Conservation (phyloP, 2,329 filamentous ascomycete genomes). For the Trichoderma arundinaceum region DNA sequence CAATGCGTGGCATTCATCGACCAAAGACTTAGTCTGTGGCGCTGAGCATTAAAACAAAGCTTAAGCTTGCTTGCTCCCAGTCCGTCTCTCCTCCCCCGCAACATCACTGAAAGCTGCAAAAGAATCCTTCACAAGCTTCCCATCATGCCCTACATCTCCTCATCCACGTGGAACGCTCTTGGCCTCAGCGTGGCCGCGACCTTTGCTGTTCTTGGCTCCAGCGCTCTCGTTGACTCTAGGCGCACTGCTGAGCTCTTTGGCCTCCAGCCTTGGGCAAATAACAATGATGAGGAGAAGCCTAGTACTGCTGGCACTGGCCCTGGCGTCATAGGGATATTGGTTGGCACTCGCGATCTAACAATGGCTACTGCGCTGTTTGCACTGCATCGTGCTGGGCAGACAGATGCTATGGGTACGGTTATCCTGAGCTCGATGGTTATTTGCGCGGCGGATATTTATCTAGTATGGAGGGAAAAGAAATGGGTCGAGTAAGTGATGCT, state of each 20-base stretch:
- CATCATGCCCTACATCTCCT: constrained; percentile 21
- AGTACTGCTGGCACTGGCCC: neutral
- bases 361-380: constrained; percentile 31
- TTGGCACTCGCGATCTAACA: constrained; percentile 33
- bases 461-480: constrained; percentile 31
- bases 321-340: constrained; percentile 14
- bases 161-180: constrained; percentile 34
- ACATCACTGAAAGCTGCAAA: constrained; percentile 1
- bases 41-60: constrained; percentile 1
- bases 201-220: constrained; percentile 33
- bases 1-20: neutral
- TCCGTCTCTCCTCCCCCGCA: neutral
- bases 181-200: constrained; percentile 35
- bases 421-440: constrained; percentile 34
- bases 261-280: constrained; percentile 13
- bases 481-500: constrained; percentile 30
- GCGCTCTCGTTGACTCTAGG: constrained; percentile 28
- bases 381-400: constrained; percentile 22
- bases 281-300: neutral
- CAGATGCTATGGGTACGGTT: constrained; percentile 34
- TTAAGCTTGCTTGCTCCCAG: neutral
- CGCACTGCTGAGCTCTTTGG: constrained; percentile 33
- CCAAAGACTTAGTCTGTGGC: neutral
- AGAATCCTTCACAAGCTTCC: neutral
- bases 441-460: constrained; percentile 34